Evolutionary conservation across 75 land plant genomes (phyloP).

Genomic region (Azolla pinnata): DNA sequence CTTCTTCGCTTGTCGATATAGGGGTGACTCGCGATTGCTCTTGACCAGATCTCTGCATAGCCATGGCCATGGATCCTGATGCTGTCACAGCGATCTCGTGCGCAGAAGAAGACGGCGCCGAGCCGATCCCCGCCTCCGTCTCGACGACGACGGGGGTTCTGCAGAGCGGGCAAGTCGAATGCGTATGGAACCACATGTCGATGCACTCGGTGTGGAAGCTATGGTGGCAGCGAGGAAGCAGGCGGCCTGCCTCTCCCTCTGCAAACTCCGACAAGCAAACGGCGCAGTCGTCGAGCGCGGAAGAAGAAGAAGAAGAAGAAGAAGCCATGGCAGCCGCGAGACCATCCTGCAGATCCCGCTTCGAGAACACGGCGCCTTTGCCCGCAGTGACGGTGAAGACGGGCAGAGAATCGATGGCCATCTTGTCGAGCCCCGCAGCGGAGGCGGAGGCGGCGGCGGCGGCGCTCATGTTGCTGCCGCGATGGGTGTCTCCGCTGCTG

Average conservation of each 20-base stretch:
- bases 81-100: too few relatives aligned
- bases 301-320: too few relatives aligned
- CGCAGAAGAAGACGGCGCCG: too few relatives aligned
- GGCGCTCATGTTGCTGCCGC: not conserved
- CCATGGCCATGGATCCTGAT: too few relatives aligned
- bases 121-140: too few relatives aligned
- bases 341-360: not conserved
- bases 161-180: slow-evolving; percentile 64
- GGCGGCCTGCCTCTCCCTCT: slow-evolving; percentile 36
- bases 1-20: too few relatives aligned
- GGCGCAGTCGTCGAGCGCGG: slow-evolving; percentile 33
- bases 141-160: too few relatives aligned
- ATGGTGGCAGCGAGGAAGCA: slow-evolving; percentile 50
- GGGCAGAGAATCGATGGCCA: slow-evolving; percentile 37
- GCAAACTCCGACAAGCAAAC: slow-evolving; percentile 63
- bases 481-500: not conserved
- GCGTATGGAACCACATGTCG: slow-evolving; percentile 67
- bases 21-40: too few relatives aligned
- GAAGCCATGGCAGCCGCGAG: too few relatives aligned
- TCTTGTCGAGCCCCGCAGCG: slow-evolving; percentile 33
- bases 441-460: slow-evolving; percentile 5
- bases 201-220: slow-evolving; percentile 58
- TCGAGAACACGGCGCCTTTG: not conserved
- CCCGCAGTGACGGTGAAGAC: slow-evolving; percentile 18
- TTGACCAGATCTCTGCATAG: too few relatives aligned